A percentile compares a stretch with the other conserved stretches of the same genome.
Conservation (phyloP, 768 basidiomycete species). For the Termitomyces sp. region DNA sequence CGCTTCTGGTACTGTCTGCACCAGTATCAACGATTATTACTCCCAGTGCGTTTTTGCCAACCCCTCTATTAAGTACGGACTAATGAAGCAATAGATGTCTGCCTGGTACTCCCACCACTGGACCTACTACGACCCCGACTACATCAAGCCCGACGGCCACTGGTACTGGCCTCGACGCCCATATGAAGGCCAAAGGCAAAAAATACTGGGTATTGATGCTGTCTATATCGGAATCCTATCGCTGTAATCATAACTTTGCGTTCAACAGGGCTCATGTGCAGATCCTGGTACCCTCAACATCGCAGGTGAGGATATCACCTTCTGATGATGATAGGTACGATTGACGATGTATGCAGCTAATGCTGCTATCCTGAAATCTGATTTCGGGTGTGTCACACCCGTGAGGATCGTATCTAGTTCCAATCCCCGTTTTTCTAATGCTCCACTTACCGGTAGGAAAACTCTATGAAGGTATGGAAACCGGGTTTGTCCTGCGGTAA, state of each 20-base stretch:
- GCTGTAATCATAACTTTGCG: neutral
- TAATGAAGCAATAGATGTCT: conserved; percentile 19
- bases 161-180: conserved; percentile 15
- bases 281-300: conserved; percentile 26
- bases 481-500: neutral
- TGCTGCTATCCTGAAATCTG: conserved; percentile 23
- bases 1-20: conserved; percentile 28
- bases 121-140: conserved; percentile 15
- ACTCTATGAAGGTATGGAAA: conserved; percentile 32
- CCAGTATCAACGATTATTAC: conserved; percentile 25
- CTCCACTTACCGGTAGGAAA: conserved; percentile 19
- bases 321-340: neutral
- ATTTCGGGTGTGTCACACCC: conserved; percentile 37
- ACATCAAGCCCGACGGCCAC: conserved; percentile 13
- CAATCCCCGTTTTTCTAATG: neutral
- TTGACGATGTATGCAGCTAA: conserved; percentile 20
- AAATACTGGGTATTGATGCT: conserved; percentile 21
- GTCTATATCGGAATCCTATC: neutral
- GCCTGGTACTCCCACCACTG: conserved; percentile 17
- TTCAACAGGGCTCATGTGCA: conserved; percentile 24
- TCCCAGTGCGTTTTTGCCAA: conserved; percentile 13
- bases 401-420: conserved; percentile 9
- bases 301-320: conserved; percentile 16
- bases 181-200: conserved; percentile 22
- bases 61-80: neutral